These are phyloP conservation scores for Litchi chinensis DNA, from an alignment of 345 rosid species.

Conservation along the genomic window DNA sequence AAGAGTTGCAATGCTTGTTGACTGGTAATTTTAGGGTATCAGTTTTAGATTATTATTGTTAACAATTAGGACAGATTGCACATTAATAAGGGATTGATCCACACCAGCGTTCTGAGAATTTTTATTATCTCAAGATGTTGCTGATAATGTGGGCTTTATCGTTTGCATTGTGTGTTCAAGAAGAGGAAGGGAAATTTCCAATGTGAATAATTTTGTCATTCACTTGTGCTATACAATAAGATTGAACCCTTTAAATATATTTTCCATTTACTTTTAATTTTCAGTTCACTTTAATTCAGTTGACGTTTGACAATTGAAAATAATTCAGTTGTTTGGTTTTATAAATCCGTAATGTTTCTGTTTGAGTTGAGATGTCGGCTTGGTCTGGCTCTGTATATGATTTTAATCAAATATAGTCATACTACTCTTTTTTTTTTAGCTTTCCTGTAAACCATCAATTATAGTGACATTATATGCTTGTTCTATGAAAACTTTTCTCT, in stretches of 20 bases:
- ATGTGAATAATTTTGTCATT: background rate
- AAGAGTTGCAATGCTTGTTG: slow-evolving; percentile 81
- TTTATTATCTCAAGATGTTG: background rate
- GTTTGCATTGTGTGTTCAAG: background rate
- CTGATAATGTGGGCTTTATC: background rate
- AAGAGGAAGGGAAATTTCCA: background rate
- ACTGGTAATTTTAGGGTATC: background rate
- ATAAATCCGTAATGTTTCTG: too few species aligned
- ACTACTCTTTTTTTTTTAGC: too few species aligned
- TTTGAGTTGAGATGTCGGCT: too few species aligned
- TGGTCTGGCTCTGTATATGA: too few species aligned
- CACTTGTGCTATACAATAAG: background rate
- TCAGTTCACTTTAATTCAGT: background rate
- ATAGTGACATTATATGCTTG: too few species aligned
- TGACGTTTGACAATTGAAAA: too few species aligned
- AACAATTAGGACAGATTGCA: slow-evolving; percentile 7
- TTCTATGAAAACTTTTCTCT: too few species aligned
- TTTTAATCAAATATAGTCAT: too few species aligned
- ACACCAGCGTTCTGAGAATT: slow-evolving; percentile 2
- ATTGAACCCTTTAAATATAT: background rate
- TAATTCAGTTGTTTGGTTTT: too few species aligned
- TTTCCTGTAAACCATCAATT: too few species aligned
- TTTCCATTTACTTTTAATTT: background rate
- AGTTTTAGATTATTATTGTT: slow-evolving; percentile 3
- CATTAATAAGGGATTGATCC: slow-evolving; percentile 3